Conservation (phyloP, 2,329 filamentous ascomycete genomes). For the Ascochyta koolunga region DNA sequence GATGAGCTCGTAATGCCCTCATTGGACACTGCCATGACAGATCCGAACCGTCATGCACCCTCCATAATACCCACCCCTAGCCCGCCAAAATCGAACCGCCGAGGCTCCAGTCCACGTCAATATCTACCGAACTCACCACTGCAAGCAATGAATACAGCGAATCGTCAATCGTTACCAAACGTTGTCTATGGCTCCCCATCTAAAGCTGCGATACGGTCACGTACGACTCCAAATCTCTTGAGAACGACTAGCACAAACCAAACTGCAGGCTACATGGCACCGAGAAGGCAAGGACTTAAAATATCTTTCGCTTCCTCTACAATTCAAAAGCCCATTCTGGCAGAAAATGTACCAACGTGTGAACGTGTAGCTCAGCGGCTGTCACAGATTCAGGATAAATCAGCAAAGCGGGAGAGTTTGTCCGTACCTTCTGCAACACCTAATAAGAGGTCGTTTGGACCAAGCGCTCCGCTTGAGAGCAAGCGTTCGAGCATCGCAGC, state of each 20-base stretch:
- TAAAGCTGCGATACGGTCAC: constrained; percentile 31
- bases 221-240: constrained; percentile 40
- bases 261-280: constrained; percentile 21
- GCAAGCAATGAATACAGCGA: constrained; percentile 26
- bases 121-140: constrained; percentile 22
- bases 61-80: constrained; percentile 42
- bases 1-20: constrained; percentile 13
- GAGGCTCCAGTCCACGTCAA: constrained; percentile 37
- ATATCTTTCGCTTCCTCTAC: constrained; percentile 12
- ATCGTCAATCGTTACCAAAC: constrained; percentile 22
- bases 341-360: constrained; percentile 31
- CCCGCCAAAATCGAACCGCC: constrained; percentile 24
- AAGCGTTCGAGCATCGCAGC: constrained; percentile 25
- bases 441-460: constrained; percentile 27
- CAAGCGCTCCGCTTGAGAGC: constrained; percentile 16
- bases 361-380: constrained; percentile 22
- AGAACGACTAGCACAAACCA: constrained; percentile 19
- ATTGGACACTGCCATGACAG: constrained; percentile 2
- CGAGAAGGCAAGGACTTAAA: constrained; percentile 26
- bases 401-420: constrained; percentile 26
- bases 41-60: constrained; percentile 13
- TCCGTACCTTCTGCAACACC: constrained; percentile 15
- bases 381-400: constrained; percentile 29
- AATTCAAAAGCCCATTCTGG: constrained; percentile 17
- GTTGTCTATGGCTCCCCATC: constrained; percentile 14